These are phyloP conservation scores for Dacryopinax spathularia DNA, from an alignment of 768 basidiomycete species.

Conservation along the genomic window DNA sequence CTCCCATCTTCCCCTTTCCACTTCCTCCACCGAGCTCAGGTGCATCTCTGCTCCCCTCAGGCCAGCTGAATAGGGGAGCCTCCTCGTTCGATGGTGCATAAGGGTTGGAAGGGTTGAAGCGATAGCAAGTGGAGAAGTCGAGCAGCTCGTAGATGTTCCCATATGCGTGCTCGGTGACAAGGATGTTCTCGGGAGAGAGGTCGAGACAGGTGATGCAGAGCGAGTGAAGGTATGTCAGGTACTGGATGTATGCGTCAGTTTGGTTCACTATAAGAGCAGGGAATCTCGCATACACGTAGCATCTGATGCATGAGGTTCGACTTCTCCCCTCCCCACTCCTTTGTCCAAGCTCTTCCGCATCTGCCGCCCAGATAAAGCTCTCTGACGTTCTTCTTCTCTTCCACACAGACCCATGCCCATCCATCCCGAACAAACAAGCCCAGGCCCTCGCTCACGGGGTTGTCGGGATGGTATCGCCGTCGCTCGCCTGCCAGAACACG, in stretches of 20 bases:
- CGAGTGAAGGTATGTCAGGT: not conserved
- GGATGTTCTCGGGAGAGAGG: not conserved
- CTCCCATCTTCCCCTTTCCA: not conserved
- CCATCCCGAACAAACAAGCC: not conserved
- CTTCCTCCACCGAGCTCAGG: not conserved
- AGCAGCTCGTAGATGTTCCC: conserved; percentile 4
- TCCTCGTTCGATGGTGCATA: not conserved
- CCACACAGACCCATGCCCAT: not conserved
- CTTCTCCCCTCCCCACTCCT: not conserved
- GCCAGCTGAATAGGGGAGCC: not conserved
- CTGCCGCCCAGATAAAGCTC: not conserved
- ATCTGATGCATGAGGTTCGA: not conserved
- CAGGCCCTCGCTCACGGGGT: not conserved
- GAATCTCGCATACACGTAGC: not conserved
- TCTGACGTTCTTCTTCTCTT: not conserved
- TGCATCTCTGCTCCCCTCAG: not conserved
- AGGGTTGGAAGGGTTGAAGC: not conserved
- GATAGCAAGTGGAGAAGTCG: not conserved
- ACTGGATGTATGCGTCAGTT: not conserved
- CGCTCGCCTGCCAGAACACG: not conserved
- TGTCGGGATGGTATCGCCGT: not conserved
- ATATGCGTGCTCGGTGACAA: not conserved
- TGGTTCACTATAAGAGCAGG: not conserved
- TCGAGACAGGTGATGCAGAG: not conserved
- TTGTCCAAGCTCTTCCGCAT: not conserved